Percentiles rank a stretch among this genome's conserved stretches.
Evolutionary conservation across 768 basidiomycete genomes (phyloP).

Genomic region (Boletus patriciae): DNA sequence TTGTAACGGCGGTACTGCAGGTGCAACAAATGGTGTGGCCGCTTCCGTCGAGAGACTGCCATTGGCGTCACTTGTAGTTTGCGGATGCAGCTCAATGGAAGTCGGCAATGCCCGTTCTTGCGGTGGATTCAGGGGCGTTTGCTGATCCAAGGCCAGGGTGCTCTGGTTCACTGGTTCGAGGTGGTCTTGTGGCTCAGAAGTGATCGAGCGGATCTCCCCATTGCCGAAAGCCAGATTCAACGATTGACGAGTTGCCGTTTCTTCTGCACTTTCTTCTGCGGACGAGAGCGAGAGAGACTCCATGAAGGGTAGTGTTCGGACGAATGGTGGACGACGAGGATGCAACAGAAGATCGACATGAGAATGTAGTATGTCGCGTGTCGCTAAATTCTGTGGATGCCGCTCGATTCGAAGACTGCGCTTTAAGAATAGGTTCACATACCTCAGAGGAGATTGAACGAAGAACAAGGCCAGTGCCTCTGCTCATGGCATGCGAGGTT

Average conservation of each 20-base stretch:
- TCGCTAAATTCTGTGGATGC: conserved; percentile 15
- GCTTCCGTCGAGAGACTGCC: not conserved
- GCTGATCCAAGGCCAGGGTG: not conserved
- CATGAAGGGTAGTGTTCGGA: conserved; percentile 63
- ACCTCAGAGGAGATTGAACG: conserved; percentile 38
- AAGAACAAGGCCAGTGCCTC: conserved; percentile 57
- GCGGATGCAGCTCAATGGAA: not conserved
- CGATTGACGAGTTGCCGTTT: conserved; percentile 45
- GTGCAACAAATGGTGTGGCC: not conserved
- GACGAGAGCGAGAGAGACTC: conserved; percentile 62
- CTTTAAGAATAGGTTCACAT: conserved; percentile 12
- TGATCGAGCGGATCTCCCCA: not conserved
- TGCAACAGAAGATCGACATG: conserved; percentile 67
- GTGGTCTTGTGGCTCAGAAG: conserved; percentile 1
- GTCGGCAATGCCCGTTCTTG: not conserved
- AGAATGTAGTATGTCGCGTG: conserved; percentile 28
- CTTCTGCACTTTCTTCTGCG: conserved; percentile 65
- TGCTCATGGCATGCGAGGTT: conserved; percentile 59
- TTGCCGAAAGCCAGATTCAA: conserved; percentile 37
- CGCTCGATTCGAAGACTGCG: not conserved
- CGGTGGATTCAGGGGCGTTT: not conserved
- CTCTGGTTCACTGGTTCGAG: not conserved
- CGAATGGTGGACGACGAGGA: conserved; percentile 74
- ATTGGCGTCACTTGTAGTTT: not conserved
- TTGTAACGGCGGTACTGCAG: not conserved